Percentiles rank a stretch among this genome's conserved stretches.
Conservation (phyloP, 75 land plant genomes). For the Pinus tabuliformis region DNA sequence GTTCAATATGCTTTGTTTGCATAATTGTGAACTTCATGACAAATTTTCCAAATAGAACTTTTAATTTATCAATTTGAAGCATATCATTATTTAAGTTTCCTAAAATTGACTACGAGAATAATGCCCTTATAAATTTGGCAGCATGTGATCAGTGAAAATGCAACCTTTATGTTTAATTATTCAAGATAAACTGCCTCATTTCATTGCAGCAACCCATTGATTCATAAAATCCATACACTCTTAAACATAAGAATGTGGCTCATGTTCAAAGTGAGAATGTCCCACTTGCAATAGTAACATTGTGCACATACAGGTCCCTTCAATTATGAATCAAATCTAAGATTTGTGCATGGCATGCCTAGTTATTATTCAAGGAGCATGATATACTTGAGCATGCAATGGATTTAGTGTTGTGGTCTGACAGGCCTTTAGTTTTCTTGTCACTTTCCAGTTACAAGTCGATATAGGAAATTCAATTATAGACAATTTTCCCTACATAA, state of each 20-base stretch:
- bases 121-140: not conserved
- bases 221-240: not conserved
- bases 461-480: too few relatives aligned
- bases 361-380: too few relatives aligned
- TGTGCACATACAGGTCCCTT: constrained; percentile 59
- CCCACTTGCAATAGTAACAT: not conserved
- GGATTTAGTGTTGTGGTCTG: too few relatives aligned
- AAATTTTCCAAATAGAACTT: not conserved
- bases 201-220: not conserved
- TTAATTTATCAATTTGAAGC: not conserved
- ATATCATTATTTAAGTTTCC: not conserved
- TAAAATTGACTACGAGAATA: not conserved
- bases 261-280: not conserved
- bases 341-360: too few relatives aligned
- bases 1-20: not conserved
- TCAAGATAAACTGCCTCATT: not conserved
- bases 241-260: not conserved
- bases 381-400: too few relatives aligned
- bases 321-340: constrained; percentile 66
- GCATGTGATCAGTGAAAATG: not conserved
- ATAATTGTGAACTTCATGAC: not conserved
- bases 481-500: too few relatives aligned
- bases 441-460: too few relatives aligned
- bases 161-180: not conserved
- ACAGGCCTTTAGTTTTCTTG: too few relatives aligned